phyloP scores from a whole-genome alignment of 371 early-diverging fungal genomes.

The Actinomortierella wolfii region DNA sequence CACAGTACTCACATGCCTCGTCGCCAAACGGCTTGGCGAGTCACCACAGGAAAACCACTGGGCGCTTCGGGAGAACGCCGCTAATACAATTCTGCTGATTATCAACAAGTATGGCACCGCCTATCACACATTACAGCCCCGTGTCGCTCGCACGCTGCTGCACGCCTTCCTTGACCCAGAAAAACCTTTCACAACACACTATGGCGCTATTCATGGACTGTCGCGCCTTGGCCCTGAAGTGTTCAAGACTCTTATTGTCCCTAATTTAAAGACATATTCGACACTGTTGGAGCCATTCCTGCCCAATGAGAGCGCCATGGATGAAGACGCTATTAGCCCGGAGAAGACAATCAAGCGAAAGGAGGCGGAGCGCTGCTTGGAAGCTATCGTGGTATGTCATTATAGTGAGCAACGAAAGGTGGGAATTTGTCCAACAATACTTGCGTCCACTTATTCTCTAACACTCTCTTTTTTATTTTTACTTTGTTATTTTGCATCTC shows the following conservation, averaged over 20 bases:
- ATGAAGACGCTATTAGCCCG: no score
- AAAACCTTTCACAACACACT: conserved; percentile 82
- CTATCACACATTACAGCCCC: conserved; percentile 87
- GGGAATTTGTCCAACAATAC: no score
- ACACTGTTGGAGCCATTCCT: conserved; percentile 47
- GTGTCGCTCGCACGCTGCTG: conserved; percentile 87
- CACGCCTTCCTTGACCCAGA: conserved; percentile 87
- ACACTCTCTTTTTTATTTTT: not conserved
- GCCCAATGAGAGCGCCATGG: not conserved
- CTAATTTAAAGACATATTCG: conserved; percentile 74
- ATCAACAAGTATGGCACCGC: conserved; percentile 73
- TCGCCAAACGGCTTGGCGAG: conserved; percentile 85
- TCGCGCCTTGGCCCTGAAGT: conserved; percentile 80
- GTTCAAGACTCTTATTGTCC: conserved; percentile 72
- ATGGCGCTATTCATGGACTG: conserved; percentile 89
- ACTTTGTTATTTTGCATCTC: not conserved
- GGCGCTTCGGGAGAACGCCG: conserved; percentile 81
- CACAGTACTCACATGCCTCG: conserved; percentile 92
- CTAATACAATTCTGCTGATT: conserved; percentile 72
- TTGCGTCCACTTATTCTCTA: no score
- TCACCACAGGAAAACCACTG: conserved; percentile 77
- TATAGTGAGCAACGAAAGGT: no score
- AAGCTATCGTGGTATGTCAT: conserved; percentile 31
- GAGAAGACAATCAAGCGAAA: conserved; percentile 11
- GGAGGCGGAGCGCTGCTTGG: conserved; percentile 28